phyloP scores from a whole-genome alignment of 2,329 filamentous ascomycete genomes.

The Paecilomyces dactylethromorphus region DNA sequence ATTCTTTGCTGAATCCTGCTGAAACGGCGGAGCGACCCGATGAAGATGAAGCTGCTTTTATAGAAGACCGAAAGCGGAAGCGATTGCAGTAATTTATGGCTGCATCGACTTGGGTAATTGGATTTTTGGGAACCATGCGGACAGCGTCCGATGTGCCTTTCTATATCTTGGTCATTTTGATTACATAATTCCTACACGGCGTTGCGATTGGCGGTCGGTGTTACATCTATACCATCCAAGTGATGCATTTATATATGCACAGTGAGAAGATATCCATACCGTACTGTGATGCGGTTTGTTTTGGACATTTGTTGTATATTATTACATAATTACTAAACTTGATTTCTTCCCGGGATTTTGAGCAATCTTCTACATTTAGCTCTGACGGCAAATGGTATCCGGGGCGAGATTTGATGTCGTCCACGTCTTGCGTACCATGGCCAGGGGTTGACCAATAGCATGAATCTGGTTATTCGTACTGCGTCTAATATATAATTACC shows the following conservation, averaged over 20 bases:
- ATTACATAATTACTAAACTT: slow-evolving; percentile 1
- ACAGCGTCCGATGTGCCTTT: slow-evolving; percentile 9
- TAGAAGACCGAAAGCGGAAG: slow-evolving; percentile 58
- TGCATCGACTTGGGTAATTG: slow-evolving; percentile 2
- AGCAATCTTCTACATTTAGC: background rate
- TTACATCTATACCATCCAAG: background rate
- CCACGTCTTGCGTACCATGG: background rate
- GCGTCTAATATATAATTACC: background rate
- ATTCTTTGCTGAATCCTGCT: slow-evolving; percentile 61
- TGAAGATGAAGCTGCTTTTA: slow-evolving; percentile 50
- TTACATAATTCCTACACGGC: background rate
- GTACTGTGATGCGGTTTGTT: background rate
- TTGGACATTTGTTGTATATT: slow-evolving; percentile 1
- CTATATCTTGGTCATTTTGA: background rate
- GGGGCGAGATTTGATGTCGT: background rate
- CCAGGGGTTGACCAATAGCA: background rate
- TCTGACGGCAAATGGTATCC: background rate
- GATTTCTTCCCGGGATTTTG: background rate
- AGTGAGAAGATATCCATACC: slow-evolving; percentile 1
- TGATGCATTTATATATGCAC: background rate
- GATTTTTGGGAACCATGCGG: background rate
- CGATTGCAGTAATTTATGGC: slow-evolving; percentile 37
- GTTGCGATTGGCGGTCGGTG: background rate
- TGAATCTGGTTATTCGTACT: background rate
- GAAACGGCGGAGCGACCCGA: slow-evolving; percentile 61